Conservation (phyloP, 495 filamentous ascomycete species). For the Daldinia vernicosa region DNA sequence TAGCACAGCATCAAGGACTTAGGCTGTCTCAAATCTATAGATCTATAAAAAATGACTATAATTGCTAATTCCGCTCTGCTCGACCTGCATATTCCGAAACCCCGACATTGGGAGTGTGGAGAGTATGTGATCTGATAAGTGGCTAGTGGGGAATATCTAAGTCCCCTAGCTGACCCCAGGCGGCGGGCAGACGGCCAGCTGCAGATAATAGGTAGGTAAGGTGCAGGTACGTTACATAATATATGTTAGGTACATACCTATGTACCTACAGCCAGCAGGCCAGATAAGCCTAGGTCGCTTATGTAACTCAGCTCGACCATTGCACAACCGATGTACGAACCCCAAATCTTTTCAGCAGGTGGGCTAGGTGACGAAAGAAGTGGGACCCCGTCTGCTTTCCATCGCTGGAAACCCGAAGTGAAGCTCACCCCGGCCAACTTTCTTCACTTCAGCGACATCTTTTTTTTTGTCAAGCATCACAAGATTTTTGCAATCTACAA, state of each 20-base stretch:
- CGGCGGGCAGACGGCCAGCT: slow-evolving; percentile 6
- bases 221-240: not conserved
- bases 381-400: slow-evolving; percentile 8
- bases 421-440: slow-evolving; percentile 30
- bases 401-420: slow-evolving; percentile 17
- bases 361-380: slow-evolving; percentile 29
- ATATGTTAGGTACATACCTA: not conserved
- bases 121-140: slow-evolving; percentile 22
- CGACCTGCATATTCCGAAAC: slow-evolving; percentile 23
- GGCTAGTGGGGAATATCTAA: slow-evolving; percentile 11
- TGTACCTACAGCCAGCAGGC: no score
- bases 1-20: no score
- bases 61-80: not conserved
- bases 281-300: slow-evolving; percentile 4
- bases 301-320: slow-evolving; percentile 16
- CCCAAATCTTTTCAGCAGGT: slow-evolving; percentile 7
- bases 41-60: not conserved
- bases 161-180: slow-evolving; percentile 21
- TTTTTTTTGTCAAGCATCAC: not conserved
- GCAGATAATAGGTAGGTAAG: slow-evolving; percentile 17
- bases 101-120: slow-evolving; percentile 25
- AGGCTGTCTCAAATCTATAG: not conserved
- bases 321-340: not conserved
- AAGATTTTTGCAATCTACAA: slow-evolving; percentile 1
- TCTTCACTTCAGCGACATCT: not conserved